phyloP scores from a whole-genome alignment of 2,329 filamentous ascomycete species.

The Botrytis cinerea region DNA sequence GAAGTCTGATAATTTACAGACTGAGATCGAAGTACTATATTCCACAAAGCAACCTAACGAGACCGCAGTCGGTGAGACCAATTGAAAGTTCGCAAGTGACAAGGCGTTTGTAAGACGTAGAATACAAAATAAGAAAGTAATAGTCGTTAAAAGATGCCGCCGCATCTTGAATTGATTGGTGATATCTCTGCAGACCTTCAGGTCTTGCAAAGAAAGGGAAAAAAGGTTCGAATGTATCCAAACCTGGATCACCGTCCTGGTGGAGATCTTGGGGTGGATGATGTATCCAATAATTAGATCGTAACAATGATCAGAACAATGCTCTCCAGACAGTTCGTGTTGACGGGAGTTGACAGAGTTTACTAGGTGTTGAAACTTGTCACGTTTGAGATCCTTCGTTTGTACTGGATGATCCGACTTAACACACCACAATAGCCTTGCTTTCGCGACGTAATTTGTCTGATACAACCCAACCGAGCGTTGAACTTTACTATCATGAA shows the following conservation, averaged over 20 bases:
- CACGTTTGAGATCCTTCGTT: slow-evolving; percentile 21
- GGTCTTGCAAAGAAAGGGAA: slow-evolving; percentile 11
- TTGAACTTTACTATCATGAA: background rate
- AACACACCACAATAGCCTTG: slow-evolving; percentile 12
- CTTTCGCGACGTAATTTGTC: slow-evolving; percentile 18
- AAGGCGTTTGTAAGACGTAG: slow-evolving; percentile 35
- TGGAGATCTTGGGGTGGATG: background rate
- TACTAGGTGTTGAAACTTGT: slow-evolving; percentile 12
- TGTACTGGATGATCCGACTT: background rate
- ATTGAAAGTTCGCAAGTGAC: slow-evolving; percentile 41
- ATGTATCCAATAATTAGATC: slow-evolving; percentile 16
- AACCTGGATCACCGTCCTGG: slow-evolving; percentile 7
- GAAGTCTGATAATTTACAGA: slow-evolving; percentile 38
- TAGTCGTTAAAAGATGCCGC: slow-evolving; percentile 15
- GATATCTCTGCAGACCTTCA: slow-evolving; percentile 11
- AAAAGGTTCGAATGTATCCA: slow-evolving; percentile 5
- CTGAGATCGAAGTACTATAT: slow-evolving; percentile 37
- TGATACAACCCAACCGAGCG: slow-evolving; percentile 12
- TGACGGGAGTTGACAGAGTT: background rate
- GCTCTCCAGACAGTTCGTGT: slow-evolving; percentile 1
- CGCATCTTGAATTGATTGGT: slow-evolving; percentile 22
- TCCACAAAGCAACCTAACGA: slow-evolving; percentile 34
- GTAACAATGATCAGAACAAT: background rate
- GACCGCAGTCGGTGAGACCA: slow-evolving; percentile 33
- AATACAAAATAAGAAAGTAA: slow-evolving; percentile 29